A percentile compares a stretch with the other conserved stretches of the same genome.
Evolutionary conservation across 179 eudicot species (phyloP).

Genomic region (Beta macrorhiza): DNA sequence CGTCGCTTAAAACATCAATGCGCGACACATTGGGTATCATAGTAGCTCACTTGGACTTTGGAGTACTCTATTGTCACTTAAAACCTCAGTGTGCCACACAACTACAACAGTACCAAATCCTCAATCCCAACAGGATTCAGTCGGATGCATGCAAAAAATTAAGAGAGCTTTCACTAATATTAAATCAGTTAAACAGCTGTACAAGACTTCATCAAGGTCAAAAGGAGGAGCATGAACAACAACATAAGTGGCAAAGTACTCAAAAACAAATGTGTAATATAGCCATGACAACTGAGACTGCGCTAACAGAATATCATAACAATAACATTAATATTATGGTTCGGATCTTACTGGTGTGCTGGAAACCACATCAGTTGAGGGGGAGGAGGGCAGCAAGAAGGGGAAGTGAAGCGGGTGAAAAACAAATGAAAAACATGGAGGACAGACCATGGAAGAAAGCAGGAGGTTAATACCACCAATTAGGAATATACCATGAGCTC

Average conservation of each 20-base stretch:
- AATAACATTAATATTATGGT: background rate
- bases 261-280: background rate
- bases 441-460: background rate
- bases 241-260: background rate
- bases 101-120: background rate
- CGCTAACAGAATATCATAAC: background rate
- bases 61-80: no score
- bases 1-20: background rate
- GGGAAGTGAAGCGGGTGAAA: background rate
- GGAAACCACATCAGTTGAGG: background rate
- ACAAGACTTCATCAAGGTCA: background rate
- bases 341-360: background rate
- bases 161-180: background rate
- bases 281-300: background rate
- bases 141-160: background rate
- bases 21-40: background rate
- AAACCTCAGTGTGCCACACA: no score
- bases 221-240: no score
- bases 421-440: background rate
- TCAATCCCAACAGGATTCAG: background rate
- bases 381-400: background rate
- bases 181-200: background rate
- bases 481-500: background rate
- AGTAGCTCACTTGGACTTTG: background rate
- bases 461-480: background rate